phyloP scores from a whole-genome alignment of 2,329 filamentous ascomycete species.

The Stemphylium vesicarium region DNA sequence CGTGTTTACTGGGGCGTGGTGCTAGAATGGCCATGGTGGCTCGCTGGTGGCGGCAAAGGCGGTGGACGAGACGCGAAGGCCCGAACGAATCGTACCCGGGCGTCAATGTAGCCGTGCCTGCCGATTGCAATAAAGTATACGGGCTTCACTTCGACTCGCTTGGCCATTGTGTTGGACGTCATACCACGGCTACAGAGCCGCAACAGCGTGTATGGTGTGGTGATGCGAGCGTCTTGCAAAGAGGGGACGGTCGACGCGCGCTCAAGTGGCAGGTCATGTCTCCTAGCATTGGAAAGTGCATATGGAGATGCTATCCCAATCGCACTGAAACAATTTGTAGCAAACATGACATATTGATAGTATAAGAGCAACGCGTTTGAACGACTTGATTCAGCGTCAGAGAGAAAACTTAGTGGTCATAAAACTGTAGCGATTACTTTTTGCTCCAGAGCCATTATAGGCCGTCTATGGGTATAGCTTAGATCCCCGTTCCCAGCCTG shows the following conservation, averaged over 20 bases:
- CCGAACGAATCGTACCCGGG: not conserved
- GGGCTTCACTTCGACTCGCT: not conserved
- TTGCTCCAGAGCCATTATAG: not conserved
- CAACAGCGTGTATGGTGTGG: not conserved
- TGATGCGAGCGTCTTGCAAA: not conserved
- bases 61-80: not conserved
- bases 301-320: not conserved
- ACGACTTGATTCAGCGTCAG: no score
- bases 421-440: not conserved
- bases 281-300: not conserved
- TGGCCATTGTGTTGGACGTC: not conserved
- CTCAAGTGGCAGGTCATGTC: not conserved
- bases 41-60: not conserved
- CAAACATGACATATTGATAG: no score
- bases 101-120: not conserved
- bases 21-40: not conserved
- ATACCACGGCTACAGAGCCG: not conserved
- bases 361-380: no score
- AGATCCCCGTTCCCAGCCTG: constrained; percentile 3
- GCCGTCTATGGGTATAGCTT: not conserved
- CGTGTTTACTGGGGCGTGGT: not conserved
- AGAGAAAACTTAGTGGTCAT: no score
- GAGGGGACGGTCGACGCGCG: not conserved
- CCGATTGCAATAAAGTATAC: not conserved
- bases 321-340: no score